Conservation (phyloP, 2,329 filamentous ascomycete species). For the Ploettnerulaceae sp. region DNA sequence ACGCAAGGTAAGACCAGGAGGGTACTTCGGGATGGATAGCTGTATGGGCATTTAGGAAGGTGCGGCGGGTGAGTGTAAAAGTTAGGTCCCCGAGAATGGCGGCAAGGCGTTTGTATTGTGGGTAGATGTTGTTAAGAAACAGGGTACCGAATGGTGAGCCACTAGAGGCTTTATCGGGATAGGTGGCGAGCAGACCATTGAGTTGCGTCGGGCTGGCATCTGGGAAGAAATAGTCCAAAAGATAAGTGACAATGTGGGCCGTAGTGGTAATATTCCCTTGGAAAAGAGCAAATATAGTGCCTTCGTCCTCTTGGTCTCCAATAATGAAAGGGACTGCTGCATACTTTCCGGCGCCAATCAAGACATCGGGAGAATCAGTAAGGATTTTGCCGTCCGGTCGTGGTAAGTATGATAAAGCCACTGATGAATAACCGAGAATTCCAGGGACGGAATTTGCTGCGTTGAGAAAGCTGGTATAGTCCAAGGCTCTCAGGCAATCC, state of each 20-base stretch:
- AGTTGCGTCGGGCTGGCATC: slow-evolving; percentile 48
- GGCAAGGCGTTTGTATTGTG: slow-evolving; percentile 70
- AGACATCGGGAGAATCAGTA: slow-evolving; percentile 56
- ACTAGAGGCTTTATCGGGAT: slow-evolving; percentile 42
- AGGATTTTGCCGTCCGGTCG: slow-evolving; percentile 64
- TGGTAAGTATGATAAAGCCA: slow-evolving; percentile 71
- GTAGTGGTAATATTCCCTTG: slow-evolving; percentile 61
- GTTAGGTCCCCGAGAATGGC: slow-evolving; percentile 71
- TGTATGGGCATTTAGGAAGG: slow-evolving; percentile 49
- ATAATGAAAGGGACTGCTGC: slow-evolving; percentile 59
- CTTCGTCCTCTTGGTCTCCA: slow-evolving; percentile 76
- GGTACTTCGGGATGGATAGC: slow-evolving; percentile 51
- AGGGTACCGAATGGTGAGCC: slow-evolving; percentile 70
- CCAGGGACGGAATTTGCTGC: slow-evolving; percentile 66
- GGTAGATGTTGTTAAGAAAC: slow-evolving; percentile 64
- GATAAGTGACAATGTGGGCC: slow-evolving; percentile 54
- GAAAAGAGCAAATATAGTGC: slow-evolving; percentile 67
- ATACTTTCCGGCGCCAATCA: slow-evolving; percentile 49
- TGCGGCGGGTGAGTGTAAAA: slow-evolving; percentile 66
- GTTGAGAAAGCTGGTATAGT: slow-evolving; percentile 55
- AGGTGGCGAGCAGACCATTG: slow-evolving; percentile 53
- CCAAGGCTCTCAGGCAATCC: slow-evolving; percentile 56
- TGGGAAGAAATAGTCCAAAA: slow-evolving; percentile 55
- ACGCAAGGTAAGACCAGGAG: slow-evolving; percentile 69
- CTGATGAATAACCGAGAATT: slow-evolving; percentile 59